These are phyloP conservation scores for Pichia californica DNA, from an alignment of 805 yeast species.

Conservation along the genomic window DNA sequence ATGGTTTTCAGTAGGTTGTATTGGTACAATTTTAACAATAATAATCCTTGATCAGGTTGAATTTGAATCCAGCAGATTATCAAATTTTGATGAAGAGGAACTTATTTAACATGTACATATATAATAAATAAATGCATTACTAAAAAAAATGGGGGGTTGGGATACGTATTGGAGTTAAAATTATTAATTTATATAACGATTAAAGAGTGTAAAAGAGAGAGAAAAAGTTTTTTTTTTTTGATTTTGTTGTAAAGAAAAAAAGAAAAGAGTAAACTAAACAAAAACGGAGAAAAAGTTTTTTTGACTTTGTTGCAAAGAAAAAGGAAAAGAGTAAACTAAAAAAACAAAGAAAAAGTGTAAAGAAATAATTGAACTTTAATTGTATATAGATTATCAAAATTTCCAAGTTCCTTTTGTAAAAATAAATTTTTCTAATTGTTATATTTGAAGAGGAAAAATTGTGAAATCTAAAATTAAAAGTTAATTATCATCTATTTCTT, in stretches of 20 bases:
- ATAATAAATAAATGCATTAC: no score
- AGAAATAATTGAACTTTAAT: no score
- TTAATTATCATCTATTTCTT: not conserved
- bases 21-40: conserved; percentile 27
- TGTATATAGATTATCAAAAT: no score
- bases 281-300: not conserved
- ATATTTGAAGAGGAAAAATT: not conserved
- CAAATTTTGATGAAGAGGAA: conserved; percentile 25
- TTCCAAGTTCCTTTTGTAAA: no score
- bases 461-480: not conserved
- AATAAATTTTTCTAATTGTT: not conserved
- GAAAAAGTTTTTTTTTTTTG: no score
- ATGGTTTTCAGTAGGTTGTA: conserved; percentile 40
- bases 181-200: not conserved
- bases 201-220: not conserved
- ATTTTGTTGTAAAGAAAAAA: not conserved
- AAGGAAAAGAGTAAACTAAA: not conserved
- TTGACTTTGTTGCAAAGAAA: no score
- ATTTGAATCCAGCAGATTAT: not conserved
- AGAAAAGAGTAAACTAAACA: not conserved
- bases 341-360: no score
- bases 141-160: no score
- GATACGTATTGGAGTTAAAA: no score
- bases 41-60: conserved; percentile 19
- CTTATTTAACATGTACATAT: conserved; percentile 9